These are phyloP conservation scores for Macrolepiota albuminosa DNA, from an alignment of 768 basidiomycete genomes.

Conservation along the genomic window DNA sequence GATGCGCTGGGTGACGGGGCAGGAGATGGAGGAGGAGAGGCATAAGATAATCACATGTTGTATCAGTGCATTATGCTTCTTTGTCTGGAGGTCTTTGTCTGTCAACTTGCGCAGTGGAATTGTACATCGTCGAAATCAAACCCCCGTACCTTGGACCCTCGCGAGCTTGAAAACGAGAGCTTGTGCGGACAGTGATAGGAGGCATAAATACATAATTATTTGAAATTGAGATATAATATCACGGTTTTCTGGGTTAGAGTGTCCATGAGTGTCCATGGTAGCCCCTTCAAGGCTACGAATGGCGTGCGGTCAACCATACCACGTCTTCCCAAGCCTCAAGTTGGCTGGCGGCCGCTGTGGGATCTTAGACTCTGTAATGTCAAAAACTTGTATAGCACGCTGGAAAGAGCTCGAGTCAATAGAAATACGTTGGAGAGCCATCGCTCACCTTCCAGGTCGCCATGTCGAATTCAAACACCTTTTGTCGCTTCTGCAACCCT, in stretches of 20 bases:
- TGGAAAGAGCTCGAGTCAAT: slow-evolving; percentile 23
- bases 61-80: neutral
- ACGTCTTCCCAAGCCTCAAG: slow-evolving; percentile 57
- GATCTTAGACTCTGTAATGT: slow-evolving; percentile 71
- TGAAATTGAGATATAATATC: neutral
- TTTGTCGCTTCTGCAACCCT: slow-evolving; percentile 72
- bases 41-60: neutral
- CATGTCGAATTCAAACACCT: slow-evolving; percentile 91
- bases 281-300: too few relatives aligned
- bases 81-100: neutral
- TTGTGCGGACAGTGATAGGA: neutral
- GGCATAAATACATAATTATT: neutral
- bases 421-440: neutral
- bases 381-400: slow-evolving; percentile 85
- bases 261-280: neutral
- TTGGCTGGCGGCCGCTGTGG: slow-evolving; percentile 64
- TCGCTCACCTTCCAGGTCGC: slow-evolving; percentile 75
- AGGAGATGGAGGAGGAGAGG: slow-evolving; percentile 22
- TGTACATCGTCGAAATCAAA: neutral
- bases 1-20: slow-evolving; percentile 37
- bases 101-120: too few relatives aligned
- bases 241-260: neutral
- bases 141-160: neutral
- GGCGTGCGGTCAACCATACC: slow-evolving; percentile 57
- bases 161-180: neutral